Evolutionary conservation across 805 yeast genomes (phyloP).

Genomic region (Cyberlindnera mississippiensis): DNA sequence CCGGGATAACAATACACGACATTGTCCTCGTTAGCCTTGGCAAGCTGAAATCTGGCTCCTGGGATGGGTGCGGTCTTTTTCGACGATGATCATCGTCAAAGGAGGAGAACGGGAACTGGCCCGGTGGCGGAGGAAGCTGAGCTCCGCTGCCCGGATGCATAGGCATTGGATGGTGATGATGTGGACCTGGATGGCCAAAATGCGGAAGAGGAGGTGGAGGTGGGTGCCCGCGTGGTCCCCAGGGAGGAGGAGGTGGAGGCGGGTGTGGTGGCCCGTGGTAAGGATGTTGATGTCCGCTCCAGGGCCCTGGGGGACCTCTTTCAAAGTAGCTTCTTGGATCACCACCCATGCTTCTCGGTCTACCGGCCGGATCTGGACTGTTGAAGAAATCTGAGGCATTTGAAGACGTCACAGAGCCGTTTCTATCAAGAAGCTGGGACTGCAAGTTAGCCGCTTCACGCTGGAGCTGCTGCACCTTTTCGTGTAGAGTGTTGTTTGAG

Average conservation of each 20-base stretch:
- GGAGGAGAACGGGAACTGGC: constrained; percentile 3
- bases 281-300: constrained; percentile 2
- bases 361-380: background rate
- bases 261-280: background rate
- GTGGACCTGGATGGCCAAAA: constrained; percentile 1
- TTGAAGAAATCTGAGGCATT: constrained; percentile 3
- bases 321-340: constrained; percentile 1
- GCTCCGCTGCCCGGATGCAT: constrained; percentile 7
- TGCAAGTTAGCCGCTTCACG: constrained; percentile 23
- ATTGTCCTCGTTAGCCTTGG: constrained; percentile 12
- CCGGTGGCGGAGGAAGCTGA: constrained; percentile 8
- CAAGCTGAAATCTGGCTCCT: constrained; percentile 5
- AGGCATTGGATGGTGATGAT: constrained; percentile 5
- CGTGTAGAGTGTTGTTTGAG: constrained; percentile 13
- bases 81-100: constrained; percentile 8
- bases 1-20: constrained; percentile 23
- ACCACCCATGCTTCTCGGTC: background rate
- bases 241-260: background rate
- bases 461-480: constrained; percentile 22
- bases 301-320: constrained; percentile 3
- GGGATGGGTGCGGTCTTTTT: constrained; percentile 9
- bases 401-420: constrained; percentile 4
- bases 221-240: background rate
- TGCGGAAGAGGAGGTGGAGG: constrained; percentile 3
- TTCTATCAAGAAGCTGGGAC: constrained; percentile 16